Conservation (phyloP, 768 basidiomycete species). For the Phaeolepiota aurea region DNA sequence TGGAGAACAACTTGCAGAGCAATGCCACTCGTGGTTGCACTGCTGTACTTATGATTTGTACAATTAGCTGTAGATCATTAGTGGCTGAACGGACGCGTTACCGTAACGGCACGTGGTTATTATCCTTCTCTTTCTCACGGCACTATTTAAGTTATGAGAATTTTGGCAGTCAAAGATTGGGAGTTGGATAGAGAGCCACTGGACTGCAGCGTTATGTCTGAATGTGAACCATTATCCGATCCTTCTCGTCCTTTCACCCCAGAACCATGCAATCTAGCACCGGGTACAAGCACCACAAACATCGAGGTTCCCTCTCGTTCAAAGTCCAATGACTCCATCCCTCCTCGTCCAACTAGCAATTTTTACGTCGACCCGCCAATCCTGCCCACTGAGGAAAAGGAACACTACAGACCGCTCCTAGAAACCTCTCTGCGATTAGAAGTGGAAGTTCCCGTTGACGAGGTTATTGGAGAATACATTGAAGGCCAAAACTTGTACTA, state of each 20-base stretch:
- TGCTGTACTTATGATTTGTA: no score
- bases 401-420: constrained; percentile 28
- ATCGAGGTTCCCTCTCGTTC: background rate
- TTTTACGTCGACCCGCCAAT: constrained; percentile 30
- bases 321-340: background rate
- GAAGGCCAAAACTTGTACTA: constrained; percentile 37
- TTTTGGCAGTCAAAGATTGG: no score
- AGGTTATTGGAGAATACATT: constrained; percentile 52
- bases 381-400: constrained; percentile 27
- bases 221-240: constrained; percentile 10
- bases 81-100: no score
- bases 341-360: background rate
- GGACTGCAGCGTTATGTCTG: no score
- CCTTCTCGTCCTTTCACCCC: constrained; percentile 15
- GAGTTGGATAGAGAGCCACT: no score
- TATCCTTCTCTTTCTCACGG: no score
- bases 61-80: no score
- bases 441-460: constrained; percentile 23
- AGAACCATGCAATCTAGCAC: no score
- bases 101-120: no score
- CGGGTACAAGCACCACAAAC: background rate
- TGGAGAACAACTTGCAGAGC: constrained; percentile 35
- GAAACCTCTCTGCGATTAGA: constrained; percentile 23
- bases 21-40: constrained; percentile 35
- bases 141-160: no score